phyloP scores from a whole-genome alignment of 2,329 filamentous ascomycete genomes.

The Colletotrichum abscissum region DNA sequence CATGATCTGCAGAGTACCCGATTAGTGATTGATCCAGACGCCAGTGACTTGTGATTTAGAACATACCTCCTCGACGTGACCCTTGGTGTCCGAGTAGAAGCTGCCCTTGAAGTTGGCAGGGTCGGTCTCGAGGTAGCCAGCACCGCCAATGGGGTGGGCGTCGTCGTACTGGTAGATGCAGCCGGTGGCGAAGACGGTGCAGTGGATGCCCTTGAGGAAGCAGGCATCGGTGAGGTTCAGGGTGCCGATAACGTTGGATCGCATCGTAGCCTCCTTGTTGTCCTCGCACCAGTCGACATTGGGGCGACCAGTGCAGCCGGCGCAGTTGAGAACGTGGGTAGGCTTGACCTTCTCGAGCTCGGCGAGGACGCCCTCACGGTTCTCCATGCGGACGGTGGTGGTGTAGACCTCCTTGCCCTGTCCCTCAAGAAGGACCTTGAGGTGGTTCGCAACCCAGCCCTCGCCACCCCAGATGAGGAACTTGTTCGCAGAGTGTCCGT shows the following conservation, averaged over 20 bases:
- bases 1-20: slow-evolving; percentile 59
- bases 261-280: slow-evolving; percentile 74
- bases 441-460: slow-evolving; percentile 72
- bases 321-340: slow-evolving; percentile 75
- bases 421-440: slow-evolving; percentile 66
- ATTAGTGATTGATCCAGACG: slow-evolving; percentile 2
- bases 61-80: slow-evolving; percentile 71
- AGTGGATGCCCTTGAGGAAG: slow-evolving; percentile 67
- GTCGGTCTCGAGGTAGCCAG: slow-evolving; percentile 71
- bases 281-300: slow-evolving; percentile 81
- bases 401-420: slow-evolving; percentile 71
- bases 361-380: slow-evolving; percentile 65
- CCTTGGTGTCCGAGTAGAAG: slow-evolving; percentile 77
- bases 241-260: slow-evolving; percentile 75
- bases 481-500: slow-evolving; percentile 47
- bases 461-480: slow-evolving; percentile 75
- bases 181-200: slow-evolving; percentile 75
- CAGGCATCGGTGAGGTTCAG: slow-evolving; percentile 73
- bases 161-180: slow-evolving; percentile 76
- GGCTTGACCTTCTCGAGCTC: slow-evolving; percentile 70
- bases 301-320: slow-evolving; percentile 73
- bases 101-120: slow-evolving; percentile 73
- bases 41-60: background rate
- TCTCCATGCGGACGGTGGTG: slow-evolving; percentile 74
- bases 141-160: slow-evolving; percentile 68